phyloP scores from a whole-genome alignment of 2,329 filamentous ascomycete genomes.

The Fusarium cyanostomum region DNA sequence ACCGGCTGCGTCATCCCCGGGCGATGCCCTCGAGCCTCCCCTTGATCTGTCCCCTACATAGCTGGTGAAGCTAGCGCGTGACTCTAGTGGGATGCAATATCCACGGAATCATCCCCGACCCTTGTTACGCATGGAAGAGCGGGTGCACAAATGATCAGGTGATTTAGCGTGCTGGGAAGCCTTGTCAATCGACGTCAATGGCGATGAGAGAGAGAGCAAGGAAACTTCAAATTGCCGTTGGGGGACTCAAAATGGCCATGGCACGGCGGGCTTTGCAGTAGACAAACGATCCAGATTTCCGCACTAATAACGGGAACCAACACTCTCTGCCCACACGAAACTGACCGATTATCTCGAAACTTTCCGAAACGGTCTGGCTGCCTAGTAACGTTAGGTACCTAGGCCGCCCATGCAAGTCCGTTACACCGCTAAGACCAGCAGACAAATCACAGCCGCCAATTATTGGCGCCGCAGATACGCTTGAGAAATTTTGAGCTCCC shows the following conservation, averaged over 20 bases:
- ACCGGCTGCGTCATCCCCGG: constrained; percentile 16
- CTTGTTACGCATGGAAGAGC: constrained; percentile 36
- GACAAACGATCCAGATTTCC: neutral
- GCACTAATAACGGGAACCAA: neutral
- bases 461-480: constrained; percentile 32
- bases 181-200: constrained; percentile 17
- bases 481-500: constrained; percentile 40
- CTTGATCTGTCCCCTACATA: constrained; percentile 33
- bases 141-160: constrained; percentile 41
- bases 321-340: neutral
- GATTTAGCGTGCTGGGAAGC: constrained; percentile 37
- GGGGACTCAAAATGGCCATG: neutral
- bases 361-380: constrained; percentile 3
- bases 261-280: neutral
- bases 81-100: constrained; percentile 40
- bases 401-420: constrained; percentile 8
- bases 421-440: constrained; percentile 26
- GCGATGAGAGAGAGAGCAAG: neutral
- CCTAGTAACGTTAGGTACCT: constrained; percentile 16
- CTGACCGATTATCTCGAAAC: constrained; percentile 3
- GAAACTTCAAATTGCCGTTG: neutral
- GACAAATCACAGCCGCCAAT: constrained; percentile 34
- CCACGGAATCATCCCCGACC: constrained; percentile 41
- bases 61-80: constrained; percentile 34
- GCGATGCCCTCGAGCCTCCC: constrained; percentile 25